These are phyloP conservation scores for Peziza echinospora DNA, from an alignment of 495 filamentous ascomycete genomes.

Conservation along the genomic window DNA sequence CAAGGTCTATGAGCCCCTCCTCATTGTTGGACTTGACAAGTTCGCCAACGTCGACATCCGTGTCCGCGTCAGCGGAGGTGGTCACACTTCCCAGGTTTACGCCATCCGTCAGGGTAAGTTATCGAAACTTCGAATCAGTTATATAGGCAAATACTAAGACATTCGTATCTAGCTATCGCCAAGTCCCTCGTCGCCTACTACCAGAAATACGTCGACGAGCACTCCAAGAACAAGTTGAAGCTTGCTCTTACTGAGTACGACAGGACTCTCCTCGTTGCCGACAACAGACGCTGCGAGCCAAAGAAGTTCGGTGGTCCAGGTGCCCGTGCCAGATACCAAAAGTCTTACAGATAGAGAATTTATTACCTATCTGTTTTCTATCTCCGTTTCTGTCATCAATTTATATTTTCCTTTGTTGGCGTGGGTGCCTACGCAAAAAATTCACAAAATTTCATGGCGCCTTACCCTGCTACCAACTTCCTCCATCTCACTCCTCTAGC, in stretches of 20 bases:
- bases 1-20: conserved; percentile 97
- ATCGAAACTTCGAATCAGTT: not conserved
- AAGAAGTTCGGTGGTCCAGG: conserved; percentile 88
- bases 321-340: conserved; percentile 93
- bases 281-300: conserved; percentile 83
- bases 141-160: not conserved
- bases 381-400: conserved; percentile 11
- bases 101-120: conserved; percentile 57
- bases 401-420: no score
- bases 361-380: conserved; percentile 14
- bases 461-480: no score
- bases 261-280: conserved; percentile 88
- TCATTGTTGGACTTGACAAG: conserved; percentile 89
- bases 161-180: conserved; percentile 77
- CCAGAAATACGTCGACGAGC: conserved; percentile 99
- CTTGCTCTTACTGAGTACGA: conserved; percentile 83
- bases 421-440: conserved; percentile 8
- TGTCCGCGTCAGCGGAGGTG: conserved; percentile 86
- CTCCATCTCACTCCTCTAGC: no score
- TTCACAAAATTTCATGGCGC: conserved; percentile 13
- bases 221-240: conserved; percentile 98
- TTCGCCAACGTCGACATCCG: conserved; percentile 95
- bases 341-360: conserved; percentile 41
- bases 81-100: conserved; percentile 96
- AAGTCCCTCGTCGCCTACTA: conserved; percentile 98